A percentile compares a stretch with the other conserved stretches of the same genome.
Evolutionary conservation across 2,329 filamentous ascomycete genomes (phyloP).

Genomic region (Talaromyces sp.): DNA sequence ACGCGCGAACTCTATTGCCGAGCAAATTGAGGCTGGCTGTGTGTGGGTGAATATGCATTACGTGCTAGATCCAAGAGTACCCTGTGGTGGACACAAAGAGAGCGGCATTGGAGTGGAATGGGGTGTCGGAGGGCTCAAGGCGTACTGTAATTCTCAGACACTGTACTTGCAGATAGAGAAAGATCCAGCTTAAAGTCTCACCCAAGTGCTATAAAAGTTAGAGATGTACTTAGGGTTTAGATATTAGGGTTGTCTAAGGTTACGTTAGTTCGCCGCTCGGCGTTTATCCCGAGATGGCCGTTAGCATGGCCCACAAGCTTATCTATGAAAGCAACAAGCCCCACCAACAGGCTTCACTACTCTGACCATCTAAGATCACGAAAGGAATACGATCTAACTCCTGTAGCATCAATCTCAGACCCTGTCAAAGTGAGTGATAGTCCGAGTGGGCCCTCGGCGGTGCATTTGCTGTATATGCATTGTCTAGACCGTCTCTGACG

Average conservation of each 20-base stretch:
- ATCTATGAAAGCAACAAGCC: neutral
- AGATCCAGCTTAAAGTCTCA: neutral
- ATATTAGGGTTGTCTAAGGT: neutral
- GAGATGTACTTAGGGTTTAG: neutral
- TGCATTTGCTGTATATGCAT: neutral
- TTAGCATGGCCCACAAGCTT: neutral
- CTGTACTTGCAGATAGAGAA: neutral
- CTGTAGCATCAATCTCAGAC: neutral
- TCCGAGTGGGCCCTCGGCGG: neutral
- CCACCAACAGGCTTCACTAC: neutral
- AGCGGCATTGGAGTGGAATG: neutral
- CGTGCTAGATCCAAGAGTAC: neutral
- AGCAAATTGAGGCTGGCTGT: neutral
- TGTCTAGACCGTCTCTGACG: neutral
- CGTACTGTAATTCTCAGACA: neutral
- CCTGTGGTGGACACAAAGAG: neutral
- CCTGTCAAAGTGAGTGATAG: neutral
- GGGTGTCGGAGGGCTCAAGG: neutral
- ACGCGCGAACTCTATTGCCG: neutral
- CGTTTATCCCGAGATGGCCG: neutral
- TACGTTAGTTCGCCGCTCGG: neutral
- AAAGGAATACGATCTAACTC: neutral
- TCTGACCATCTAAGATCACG: neutral
- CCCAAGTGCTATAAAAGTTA: neutral
- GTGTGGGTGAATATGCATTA: neutral